Evolutionary conservation across 306 rosid species (phyloP).

Genomic region (Lotus japonicus): DNA sequence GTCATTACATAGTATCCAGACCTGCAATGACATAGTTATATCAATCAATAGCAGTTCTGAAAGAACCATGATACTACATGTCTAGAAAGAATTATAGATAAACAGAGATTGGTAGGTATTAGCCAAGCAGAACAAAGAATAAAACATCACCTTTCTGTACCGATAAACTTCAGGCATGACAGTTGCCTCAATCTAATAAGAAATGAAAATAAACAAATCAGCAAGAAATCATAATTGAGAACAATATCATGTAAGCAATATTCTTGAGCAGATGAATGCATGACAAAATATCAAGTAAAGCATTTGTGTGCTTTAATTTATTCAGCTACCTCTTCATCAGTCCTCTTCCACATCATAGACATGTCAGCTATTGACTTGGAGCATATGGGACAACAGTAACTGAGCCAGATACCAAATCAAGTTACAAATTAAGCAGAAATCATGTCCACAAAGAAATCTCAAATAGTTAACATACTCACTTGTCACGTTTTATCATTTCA

Average conservation of each 20-base stretch:
- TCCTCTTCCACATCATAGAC: constrained; percentile 74
- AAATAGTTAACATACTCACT: constrained; percentile 36
- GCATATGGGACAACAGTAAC: constrained; percentile 90
- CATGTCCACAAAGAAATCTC: background rate
- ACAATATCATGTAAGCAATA: background rate
- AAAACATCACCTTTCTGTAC: constrained; percentile 49
- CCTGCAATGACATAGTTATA: constrained; percentile 43
- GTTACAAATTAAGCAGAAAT: background rate
- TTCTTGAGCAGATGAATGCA: background rate
- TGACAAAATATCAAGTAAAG: background rate
- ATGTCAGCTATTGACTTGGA: constrained; percentile 74
- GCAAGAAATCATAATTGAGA: background rate
- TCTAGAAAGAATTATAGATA: background rate
- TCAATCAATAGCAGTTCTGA: background rate
- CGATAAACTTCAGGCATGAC: constrained; percentile 75
- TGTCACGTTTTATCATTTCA: constrained; percentile 69
- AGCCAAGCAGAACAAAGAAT: constrained; percentile 10
- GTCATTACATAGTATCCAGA: constrained; percentile 89
- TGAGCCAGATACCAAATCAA: constrained; percentile 25
- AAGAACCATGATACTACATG: background rate
- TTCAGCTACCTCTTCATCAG: constrained; percentile 74
- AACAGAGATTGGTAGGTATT: background rate
- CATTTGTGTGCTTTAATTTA: background rate
- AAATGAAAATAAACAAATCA: background rate
- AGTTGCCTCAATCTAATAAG: constrained; percentile 66